A percentile compares a stretch with the other conserved stretches of the same genome.
These are phyloP conservation scores for Tremella yokohamensis DNA, from an alignment of 768 basidiomycete genomes.

Conservation along the genomic window DNA sequence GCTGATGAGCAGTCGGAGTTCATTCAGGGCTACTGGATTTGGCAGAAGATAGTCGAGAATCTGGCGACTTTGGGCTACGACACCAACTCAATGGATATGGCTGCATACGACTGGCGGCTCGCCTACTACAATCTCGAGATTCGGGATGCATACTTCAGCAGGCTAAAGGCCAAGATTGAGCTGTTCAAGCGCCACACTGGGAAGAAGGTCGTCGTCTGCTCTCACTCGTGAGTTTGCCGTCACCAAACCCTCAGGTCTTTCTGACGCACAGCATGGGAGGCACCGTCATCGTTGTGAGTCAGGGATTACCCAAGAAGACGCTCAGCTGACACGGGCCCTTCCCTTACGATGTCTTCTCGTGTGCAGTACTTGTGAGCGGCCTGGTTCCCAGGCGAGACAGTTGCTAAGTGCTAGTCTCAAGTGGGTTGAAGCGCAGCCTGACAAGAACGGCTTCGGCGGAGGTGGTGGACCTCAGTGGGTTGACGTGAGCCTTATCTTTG, in stretches of 20 bases:
- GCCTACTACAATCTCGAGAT: slow-evolving; percentile 81
- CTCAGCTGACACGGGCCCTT: slow-evolving; percentile 1
- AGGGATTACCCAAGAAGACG: background rate
- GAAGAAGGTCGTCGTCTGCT: slow-evolving; percentile 69
- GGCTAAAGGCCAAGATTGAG: slow-evolving; percentile 76
- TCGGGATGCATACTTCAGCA: slow-evolving; percentile 49
- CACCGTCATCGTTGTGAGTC: slow-evolving; percentile 42
- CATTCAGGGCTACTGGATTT: slow-evolving; percentile 77
- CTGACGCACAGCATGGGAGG: slow-evolving; percentile 48
- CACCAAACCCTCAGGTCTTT: background rate
- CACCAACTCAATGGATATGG: slow-evolving; percentile 53
- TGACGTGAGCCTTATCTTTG: slow-evolving; percentile 58
- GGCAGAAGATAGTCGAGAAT: slow-evolving; percentile 79
- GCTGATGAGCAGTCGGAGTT: slow-evolving; percentile 38
- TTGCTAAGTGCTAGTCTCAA: slow-evolving; percentile 62
- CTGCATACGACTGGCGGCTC: slow-evolving; percentile 71
- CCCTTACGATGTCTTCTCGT: background rate
- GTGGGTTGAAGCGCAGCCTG: slow-evolving; percentile 81
- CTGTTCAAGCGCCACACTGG: slow-evolving; percentile 67
- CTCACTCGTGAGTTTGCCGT: slow-evolving; percentile 55
- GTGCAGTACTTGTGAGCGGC: slow-evolving; percentile 75
- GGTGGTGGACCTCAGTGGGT: slow-evolving; percentile 82
- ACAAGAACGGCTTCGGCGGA: slow-evolving; percentile 60
- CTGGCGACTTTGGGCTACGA: slow-evolving; percentile 90
- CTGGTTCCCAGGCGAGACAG: background rate